phyloP scores from a whole-genome alignment of 345 rosid species.

The Erucastrum elatum region DNA sequence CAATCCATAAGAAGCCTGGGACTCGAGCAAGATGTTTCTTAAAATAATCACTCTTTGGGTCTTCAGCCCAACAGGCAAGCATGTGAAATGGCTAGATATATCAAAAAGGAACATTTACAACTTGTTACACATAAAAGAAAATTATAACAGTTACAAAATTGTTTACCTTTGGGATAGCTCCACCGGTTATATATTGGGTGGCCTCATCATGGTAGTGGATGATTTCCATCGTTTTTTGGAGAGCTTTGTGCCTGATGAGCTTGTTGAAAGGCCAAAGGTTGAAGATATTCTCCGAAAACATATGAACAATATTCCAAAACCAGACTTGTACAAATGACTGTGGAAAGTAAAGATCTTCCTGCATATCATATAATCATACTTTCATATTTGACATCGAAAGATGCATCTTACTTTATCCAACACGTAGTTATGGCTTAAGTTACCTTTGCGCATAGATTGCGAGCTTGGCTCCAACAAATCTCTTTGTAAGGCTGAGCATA shows the following conservation, averaged over 20 bases:
- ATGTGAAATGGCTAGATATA: conserved; percentile 34
- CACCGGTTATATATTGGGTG: conserved; percentile 47
- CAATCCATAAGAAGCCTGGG: conserved; percentile 46
- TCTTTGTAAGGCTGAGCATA: conserved; percentile 41
- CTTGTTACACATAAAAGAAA: conserved; percentile 23
- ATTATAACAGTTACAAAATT: neutral
- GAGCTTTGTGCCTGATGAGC: conserved; percentile 43
- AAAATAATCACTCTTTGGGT: conserved; percentile 47
- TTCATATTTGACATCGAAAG: neutral
- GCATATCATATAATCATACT: conserved; percentile 3
- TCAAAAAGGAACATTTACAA: neutral
- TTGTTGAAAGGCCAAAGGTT: conserved; percentile 45
- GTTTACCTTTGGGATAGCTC: conserved; percentile 47
- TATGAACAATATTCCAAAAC: conserved; percentile 46
- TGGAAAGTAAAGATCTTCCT: conserved; percentile 49
- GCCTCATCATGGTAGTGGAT: conserved; percentile 51
- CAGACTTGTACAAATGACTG: conserved; percentile 43
- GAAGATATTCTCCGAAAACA: conserved; percentile 42
- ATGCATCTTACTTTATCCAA: neutral
- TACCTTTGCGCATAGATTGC: conserved; percentile 48
- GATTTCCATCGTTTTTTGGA: conserved; percentile 40
- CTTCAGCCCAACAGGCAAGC: conserved; percentile 69
- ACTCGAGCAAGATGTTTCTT: conserved; percentile 48
- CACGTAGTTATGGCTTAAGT: neutral
- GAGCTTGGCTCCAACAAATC: conserved; percentile 46